Percentiles rank a stretch among this genome's conserved stretches.
Evolutionary conservation across 805 yeast genomes (phyloP).

Genomic region (Starmerella kuoi): DNA sequence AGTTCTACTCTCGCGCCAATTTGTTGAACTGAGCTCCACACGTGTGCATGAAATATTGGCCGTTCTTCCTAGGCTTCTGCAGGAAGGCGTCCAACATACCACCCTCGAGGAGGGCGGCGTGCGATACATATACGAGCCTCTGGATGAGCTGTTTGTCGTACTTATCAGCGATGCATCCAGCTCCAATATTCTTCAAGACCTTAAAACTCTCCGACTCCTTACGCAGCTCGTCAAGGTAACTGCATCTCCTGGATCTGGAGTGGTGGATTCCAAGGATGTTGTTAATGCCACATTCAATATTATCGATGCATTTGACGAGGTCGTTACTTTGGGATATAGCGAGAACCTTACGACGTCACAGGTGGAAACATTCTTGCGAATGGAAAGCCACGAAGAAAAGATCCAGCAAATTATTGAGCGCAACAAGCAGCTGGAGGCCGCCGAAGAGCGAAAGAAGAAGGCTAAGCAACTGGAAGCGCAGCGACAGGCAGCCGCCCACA

Average conservation of each 20-base stretch:
- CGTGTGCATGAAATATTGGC: slow-evolving; percentile 76
- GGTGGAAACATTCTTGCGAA: slow-evolving; percentile 77
- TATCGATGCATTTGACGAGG: slow-evolving; percentile 86
- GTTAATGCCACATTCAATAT: slow-evolving; percentile 78
- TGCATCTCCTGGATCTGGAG: slow-evolving; percentile 28
- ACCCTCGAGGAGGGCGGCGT: slow-evolving; percentile 86
- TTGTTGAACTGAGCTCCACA: slow-evolving; percentile 70
- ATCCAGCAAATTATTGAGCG: slow-evolving; percentile 95
- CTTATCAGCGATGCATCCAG: slow-evolving; percentile 74
- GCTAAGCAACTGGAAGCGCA: slow-evolving; percentile 65
- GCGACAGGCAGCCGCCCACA: slow-evolving; percentile 33
- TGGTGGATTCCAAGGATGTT: slow-evolving; percentile 63
- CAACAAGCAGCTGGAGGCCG: slow-evolving; percentile 92
- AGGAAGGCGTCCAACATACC: slow-evolving; percentile 71
- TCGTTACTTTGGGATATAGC: slow-evolving; percentile 75
- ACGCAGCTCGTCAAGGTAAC: slow-evolving; percentile 68
- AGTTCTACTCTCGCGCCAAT: slow-evolving; percentile 83
- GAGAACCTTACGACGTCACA: slow-evolving; percentile 75
- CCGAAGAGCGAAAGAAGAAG: slow-evolving; percentile 90
- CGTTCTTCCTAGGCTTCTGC: slow-evolving; percentile 68
- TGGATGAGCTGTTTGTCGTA: slow-evolving; percentile 85
- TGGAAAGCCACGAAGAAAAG: slow-evolving; percentile 98
- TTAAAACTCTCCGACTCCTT: slow-evolving; percentile 78
- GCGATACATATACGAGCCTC: slow-evolving; percentile 89
- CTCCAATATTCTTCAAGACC: slow-evolving; percentile 87